Conservation (phyloP, 495 filamentous ascomycete genomes). For the Jackrogersella minutella region DNA sequence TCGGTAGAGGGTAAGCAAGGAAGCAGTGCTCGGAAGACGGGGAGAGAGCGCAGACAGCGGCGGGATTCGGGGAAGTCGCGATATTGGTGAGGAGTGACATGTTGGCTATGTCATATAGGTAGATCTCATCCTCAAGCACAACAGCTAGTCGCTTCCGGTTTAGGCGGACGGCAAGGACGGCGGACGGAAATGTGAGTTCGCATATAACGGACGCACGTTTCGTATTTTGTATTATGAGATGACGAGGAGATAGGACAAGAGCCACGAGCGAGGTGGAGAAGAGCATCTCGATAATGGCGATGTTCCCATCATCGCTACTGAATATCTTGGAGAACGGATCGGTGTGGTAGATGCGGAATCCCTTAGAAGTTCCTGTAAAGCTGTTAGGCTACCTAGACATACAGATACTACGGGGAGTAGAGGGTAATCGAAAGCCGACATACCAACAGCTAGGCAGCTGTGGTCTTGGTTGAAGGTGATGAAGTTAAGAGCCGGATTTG, state of each 20-base stretch:
- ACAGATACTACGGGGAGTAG: neutral
- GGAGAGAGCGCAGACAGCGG: conserved; percentile 89
- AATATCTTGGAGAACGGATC: conserved; percentile 94
- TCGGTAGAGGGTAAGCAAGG: conserved; percentile 93
- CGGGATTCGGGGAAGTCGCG: conserved; percentile 90
- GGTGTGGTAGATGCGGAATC: conserved; percentile 94
- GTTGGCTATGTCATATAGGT: conserved; percentile 97
- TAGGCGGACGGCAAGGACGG: conserved; percentile 88
- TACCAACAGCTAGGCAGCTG: conserved; percentile 93
- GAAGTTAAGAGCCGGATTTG: conserved; percentile 82
- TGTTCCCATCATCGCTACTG: conserved; percentile 90
- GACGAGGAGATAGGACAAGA: conserved; percentile 85
- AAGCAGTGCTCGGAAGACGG: conserved; percentile 96
- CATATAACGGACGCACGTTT: conserved; percentile 98
- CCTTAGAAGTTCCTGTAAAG: conserved; percentile 81
- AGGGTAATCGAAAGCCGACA: conserved; percentile 35
- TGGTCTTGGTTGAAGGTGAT: conserved; percentile 99
- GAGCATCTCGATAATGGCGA: conserved; percentile 96
- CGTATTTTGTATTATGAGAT: conserved; percentile 94
- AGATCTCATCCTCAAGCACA: conserved; percentile 92
- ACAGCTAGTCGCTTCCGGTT: conserved; percentile 95
- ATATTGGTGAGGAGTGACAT: conserved; percentile 94
- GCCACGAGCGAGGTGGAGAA: conserved; percentile 99
- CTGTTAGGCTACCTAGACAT: conserved; percentile 20
- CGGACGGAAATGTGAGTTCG: conserved; percentile 96